Evolutionary conservation across 2,329 filamentous ascomycete species (phyloP), one percentile per base, ranked within the genome.

Genomic region (Phoma sp.): DNA sequence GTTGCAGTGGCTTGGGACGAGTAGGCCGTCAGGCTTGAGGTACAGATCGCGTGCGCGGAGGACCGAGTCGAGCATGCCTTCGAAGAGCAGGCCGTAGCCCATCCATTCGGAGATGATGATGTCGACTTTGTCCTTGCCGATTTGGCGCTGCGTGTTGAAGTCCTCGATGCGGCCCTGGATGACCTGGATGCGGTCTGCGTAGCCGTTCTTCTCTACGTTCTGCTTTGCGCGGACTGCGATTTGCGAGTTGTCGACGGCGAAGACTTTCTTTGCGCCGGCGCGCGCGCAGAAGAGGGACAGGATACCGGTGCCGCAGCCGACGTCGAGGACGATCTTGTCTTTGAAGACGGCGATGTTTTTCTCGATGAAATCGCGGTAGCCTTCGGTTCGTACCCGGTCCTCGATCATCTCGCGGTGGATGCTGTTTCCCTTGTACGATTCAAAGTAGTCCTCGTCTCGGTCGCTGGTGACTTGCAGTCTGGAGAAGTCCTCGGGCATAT

Each of bases 51-150:
- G 85, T 38, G 94, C 94, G 70, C 87, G 94, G 45, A 98, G 83
- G 21, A 98, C 91, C 43, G 91, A 96, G 61, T 95, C 92, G 25
- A 98, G 86, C 93, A 98, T 98, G 51, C 92, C 92, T 77, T 98
- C 93, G 75, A 96, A 98, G 6, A 97, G 83, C 17, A 97, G 83
- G 61, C 88, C 91, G 74, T 98, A 98, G 27, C 93, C 93, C 93
- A 98, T 98, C 93, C 93, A 98, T 76, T 98, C 93, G 56, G 91
- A 96, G 57, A 98, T 88, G 71, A 98, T 96, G 69, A 98, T 89
- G 77, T 98, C 94, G 40, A 97, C 93, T 69, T 93, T 81, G 25
- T 68, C 61, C 43, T 71, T 68, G 12, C 72, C 71, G 25, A 74
- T 71, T 32, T 69, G 55, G 33, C 69, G 50, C 90, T 92, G 21